Conservation (phyloP, 1,284 basidiomycete species). For the Apiotrichum porosum region DNA sequence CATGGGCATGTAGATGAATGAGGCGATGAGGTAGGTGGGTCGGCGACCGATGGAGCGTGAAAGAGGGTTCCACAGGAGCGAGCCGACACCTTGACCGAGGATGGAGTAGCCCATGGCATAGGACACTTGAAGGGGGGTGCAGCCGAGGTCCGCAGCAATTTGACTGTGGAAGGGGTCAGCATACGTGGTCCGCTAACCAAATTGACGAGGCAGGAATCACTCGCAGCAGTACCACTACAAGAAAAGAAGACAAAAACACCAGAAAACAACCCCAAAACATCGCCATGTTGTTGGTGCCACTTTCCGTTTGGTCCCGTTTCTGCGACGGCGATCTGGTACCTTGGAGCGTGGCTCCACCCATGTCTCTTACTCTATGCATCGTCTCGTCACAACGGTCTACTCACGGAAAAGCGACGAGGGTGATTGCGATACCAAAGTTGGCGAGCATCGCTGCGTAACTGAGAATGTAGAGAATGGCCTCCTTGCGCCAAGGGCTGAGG, state of each 20-base stretch:
- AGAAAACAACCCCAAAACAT: too few relatives aligned
- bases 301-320: too few relatives aligned
- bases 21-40: constrained; percentile 41
- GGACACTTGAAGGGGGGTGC: constrained; percentile 30
- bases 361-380: too few relatives aligned
- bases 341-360: too few relatives aligned
- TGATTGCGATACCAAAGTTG: constrained; percentile 29
- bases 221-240: too few relatives aligned
- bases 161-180: neutral
- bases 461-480: constrained; percentile 33
- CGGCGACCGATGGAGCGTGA: constrained; percentile 39
- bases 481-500: constrained; percentile 33
- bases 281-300: too few relatives aligned
- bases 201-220: too few relatives aligned
- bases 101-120: constrained; percentile 44
- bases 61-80: constrained; percentile 37
- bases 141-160: neutral
- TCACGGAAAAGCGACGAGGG: constrained; percentile 14
- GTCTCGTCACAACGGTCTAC: too few relatives aligned
- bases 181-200: too few relatives aligned
- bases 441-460: constrained; percentile 30
- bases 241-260: too few relatives aligned
- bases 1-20: constrained; percentile 39
- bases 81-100: constrained; percentile 45
- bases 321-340: too few relatives aligned